Evolutionary conservation across 129 eudicot genomes (phyloP).

Genomic region (Escallonia herrerae): DNA sequence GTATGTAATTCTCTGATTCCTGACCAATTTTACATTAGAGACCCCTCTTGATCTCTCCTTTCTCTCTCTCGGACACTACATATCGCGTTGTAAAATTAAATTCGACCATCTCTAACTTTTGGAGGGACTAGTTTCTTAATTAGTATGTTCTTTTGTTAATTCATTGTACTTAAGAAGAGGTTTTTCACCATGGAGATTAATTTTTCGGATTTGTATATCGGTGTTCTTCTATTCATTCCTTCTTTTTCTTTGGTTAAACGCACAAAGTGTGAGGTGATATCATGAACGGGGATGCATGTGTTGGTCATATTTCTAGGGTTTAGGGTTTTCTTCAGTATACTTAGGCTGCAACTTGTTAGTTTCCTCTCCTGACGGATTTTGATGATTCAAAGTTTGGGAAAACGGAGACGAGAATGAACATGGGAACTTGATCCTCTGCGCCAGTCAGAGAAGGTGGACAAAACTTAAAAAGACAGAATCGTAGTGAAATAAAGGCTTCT

Average conservation of each 20-base stretch:
- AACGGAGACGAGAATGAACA: not conserved
- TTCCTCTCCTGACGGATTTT: not conserved
- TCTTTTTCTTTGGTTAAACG: not conserved
- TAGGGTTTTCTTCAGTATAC: not conserved
- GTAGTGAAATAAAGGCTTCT: no score
- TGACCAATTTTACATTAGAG: slow-evolving; percentile 16
- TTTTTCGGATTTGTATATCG: slow-evolving; percentile 21
- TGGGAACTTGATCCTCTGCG: not conserved
- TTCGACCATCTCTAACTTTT: not conserved
- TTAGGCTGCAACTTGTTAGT: not conserved
- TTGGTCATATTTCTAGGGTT: not conserved
- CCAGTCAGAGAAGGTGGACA: not conserved
- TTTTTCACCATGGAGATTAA: slow-evolving; percentile 18
- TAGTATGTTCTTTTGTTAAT: slow-evolving; percentile 30
- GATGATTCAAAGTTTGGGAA: not conserved
- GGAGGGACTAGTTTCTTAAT: slow-evolving; percentile 19
- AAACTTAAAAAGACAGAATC: not conserved
- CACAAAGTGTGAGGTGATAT: not conserved
- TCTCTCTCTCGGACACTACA: slow-evolving; percentile 8
- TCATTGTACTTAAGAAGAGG: slow-evolving; percentile 30
- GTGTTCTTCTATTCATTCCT: no score
- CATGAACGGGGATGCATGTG: not conserved
- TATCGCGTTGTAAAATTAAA: slow-evolving; percentile 32
- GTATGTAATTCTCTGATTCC: slow-evolving; percentile 13
- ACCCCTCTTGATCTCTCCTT: not conserved